These are phyloP conservation scores for Mesostigma viride DNA, from an alignment of 139 green algal genomes.

Conservation along the genomic window DNA sequence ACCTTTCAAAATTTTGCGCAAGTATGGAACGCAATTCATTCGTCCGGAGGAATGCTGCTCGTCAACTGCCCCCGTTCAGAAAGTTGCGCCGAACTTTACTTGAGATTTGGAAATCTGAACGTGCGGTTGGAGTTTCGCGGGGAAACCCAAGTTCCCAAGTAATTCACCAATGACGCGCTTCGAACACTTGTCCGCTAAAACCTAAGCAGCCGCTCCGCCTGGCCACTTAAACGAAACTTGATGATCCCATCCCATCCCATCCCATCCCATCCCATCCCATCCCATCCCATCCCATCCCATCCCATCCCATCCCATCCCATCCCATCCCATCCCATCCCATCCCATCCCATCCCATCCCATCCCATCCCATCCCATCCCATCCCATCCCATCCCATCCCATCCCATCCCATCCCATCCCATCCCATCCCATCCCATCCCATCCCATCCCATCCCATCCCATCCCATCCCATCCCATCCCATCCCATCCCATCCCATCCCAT, in stretches of 20 bases:
- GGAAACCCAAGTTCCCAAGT: no score
- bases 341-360: not conserved
- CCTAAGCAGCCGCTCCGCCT: no score
- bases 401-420: not conserved
- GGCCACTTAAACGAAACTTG: not conserved
- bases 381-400: not conserved
- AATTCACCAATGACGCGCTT: no score
- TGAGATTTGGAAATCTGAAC: no score
- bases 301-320: slow-evolving; percentile 7
- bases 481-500: not conserved
- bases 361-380: slow-evolving; percentile 3
- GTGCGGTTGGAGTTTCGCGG: no score
- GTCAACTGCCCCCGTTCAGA: no score
- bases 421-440: not conserved
- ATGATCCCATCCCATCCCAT: not conserved
- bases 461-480: not conserved
- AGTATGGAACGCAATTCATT: no score
- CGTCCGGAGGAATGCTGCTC: no score
- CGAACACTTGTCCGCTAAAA: no score
- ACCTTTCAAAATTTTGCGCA: no score
- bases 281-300: slow-evolving; percentile 4
- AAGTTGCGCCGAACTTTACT: no score
- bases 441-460: not conserved
- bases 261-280: slow-evolving; percentile 4
- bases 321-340: slow-evolving; percentile 7